phyloP scores from a whole-genome alignment of 2,329 filamentous ascomycete species.

The Aureobasidium sp. region DNA sequence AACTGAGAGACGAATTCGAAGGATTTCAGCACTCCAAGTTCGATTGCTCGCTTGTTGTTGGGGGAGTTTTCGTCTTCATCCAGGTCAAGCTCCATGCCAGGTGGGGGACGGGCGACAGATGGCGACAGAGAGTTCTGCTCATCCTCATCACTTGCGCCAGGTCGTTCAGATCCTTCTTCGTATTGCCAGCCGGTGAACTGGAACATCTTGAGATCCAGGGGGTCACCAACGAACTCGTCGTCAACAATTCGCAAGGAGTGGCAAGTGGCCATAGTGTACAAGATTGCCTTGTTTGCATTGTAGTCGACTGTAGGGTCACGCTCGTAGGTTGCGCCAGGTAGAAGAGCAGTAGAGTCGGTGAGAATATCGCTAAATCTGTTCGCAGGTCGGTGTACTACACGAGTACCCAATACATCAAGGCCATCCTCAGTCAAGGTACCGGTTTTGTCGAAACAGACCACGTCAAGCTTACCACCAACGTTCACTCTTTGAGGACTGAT shows the following conservation, averaged over 20 bases:
- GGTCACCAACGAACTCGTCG: constrained; percentile 82
- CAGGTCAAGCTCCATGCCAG: constrained; percentile 48
- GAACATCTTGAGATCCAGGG: constrained; percentile 97
- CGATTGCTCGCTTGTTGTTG: constrained; percentile 49
- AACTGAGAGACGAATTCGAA: constrained; percentile 96
- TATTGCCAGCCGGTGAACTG: constrained; percentile 90
- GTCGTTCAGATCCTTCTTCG: constrained; percentile 70
- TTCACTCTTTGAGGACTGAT: constrained; percentile 97
- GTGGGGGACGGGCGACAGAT: constrained; percentile 78
- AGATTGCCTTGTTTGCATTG: constrained; percentile 56
- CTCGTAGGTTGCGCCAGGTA: constrained; percentile 46
- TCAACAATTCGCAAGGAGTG: constrained; percentile 85
- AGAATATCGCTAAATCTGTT: constrained; percentile 69
- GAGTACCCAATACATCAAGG: constrained; percentile 81
- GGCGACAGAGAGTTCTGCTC: constrained; percentile 69
- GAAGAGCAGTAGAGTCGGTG: constrained; percentile 51
- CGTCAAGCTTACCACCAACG: constrained; percentile 87
- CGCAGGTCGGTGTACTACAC: constrained; percentile 58
- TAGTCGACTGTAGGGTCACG: constrained; percentile 53
- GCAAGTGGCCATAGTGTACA: constrained; percentile 96
- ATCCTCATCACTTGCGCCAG: constrained; percentile 56
- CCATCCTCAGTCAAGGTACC: constrained; percentile 97
- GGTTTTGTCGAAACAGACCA: constrained; percentile 98
- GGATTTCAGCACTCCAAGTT: constrained; percentile 80
- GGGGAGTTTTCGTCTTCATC: constrained; percentile 40